Conservation (phyloP, 1,284 basidiomycete species). For the Tylopilus sp. region DNA sequence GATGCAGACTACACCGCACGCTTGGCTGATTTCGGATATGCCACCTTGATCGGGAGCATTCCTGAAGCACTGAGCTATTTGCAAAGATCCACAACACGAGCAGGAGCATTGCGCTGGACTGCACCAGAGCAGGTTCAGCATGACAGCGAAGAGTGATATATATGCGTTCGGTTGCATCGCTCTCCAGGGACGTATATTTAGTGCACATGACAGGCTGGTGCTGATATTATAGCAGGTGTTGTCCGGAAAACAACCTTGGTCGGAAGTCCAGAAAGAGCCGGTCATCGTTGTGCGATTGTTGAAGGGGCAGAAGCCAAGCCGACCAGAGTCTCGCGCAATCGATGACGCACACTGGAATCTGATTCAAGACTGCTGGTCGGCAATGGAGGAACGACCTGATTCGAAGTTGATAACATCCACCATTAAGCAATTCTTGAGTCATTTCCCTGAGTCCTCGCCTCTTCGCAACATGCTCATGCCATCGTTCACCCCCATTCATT, state of each 20-base stretch:
- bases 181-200: background rate
- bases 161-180: conserved; percentile 11
- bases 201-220: accelerated
- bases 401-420: background rate
- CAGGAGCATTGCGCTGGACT: conserved; percentile 16
- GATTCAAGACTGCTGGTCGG: conserved; percentile 13
- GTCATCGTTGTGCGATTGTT: background rate
- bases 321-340: background rate
- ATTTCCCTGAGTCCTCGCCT: background rate
- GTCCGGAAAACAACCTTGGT: conserved; percentile 11
- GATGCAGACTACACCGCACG: conserved; percentile 12
- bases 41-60: conserved; percentile 9
- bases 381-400: conserved; percentile 1
- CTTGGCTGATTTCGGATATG: conserved; percentile 12
- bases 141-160: conserved; percentile 4
- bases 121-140: conserved; percentile 9
- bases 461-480: no score
- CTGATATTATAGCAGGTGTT: conserved; percentile 2
- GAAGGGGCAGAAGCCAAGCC: background rate
- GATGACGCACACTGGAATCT: conserved; percentile 13
- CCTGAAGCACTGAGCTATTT: conserved; percentile 15
- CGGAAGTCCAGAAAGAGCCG: background rate
- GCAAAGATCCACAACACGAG: conserved; percentile 1
- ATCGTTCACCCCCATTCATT: no score
- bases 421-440: background rate